These are phyloP conservation scores for Xylaria palmicola DNA, from an alignment of 495 filamentous ascomycete species.

Conservation along the genomic window DNA sequence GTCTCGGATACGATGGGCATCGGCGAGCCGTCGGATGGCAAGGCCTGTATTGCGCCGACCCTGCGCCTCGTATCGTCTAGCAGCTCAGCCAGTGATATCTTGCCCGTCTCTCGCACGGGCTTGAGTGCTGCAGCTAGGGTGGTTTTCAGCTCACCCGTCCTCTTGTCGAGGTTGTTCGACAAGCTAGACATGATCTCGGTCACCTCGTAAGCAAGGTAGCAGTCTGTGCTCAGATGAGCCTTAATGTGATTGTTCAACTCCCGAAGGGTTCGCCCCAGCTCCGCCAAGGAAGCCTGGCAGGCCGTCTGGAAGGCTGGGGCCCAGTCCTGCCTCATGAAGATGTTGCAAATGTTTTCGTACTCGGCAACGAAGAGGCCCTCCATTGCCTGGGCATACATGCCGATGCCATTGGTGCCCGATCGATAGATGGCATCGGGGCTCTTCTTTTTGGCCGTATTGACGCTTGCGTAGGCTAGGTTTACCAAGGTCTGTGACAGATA, in stretches of 20 bases:
- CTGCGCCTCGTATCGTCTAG: constrained; percentile 82
- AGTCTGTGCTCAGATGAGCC: constrained; percentile 83
- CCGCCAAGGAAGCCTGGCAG: constrained; percentile 69
- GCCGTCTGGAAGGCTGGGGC: constrained; percentile 72
- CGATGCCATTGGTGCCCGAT: constrained; percentile 90
- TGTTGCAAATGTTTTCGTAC: constrained; percentile 78
- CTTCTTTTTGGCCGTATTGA: constrained; percentile 83
- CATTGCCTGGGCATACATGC: constrained; percentile 81
- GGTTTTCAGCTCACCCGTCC: constrained; percentile 82
- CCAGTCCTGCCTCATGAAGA: constrained; percentile 86
- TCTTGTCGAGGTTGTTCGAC: constrained; percentile 73
- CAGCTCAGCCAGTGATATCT: constrained; percentile 77
- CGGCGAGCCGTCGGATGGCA: constrained; percentile 77
- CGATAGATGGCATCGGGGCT: constrained; percentile 78
- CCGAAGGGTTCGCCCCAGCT: constrained; percentile 80
- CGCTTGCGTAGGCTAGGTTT: constrained; percentile 82
- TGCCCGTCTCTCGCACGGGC: constrained; percentile 88
- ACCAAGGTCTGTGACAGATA: constrained; percentile 77
- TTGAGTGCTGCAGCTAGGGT: constrained; percentile 80
- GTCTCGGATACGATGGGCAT: constrained; percentile 77
- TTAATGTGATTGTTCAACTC: constrained; percentile 91
- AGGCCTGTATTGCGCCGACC: constrained; percentile 56
- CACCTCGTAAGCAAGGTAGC: constrained; percentile 94
- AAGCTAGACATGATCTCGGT: constrained; percentile 85
- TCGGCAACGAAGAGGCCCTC: constrained; percentile 84